Base-by-base conservation (phyloP, 768 basidiomycete genomes). In the Nidularia pulvinata region DNA sequence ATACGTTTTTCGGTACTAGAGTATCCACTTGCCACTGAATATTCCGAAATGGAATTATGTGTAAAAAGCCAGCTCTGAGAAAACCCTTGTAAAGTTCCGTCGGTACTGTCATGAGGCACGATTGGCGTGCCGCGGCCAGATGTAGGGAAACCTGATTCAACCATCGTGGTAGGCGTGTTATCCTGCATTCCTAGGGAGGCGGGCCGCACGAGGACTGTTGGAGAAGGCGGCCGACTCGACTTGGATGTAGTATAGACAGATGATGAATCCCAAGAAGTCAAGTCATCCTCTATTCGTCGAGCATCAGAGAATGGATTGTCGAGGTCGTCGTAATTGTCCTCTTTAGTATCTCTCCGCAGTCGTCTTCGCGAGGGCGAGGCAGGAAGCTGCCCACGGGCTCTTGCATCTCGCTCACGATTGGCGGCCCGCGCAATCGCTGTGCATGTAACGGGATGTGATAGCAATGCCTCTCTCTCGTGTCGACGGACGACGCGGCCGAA, bases 401-500 rank as follows among this genome's bases (percentile, higher is more conserved):
- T 50, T 37, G 50, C 53, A 46, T 51, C 58, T 11, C 58, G 57
- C 13, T 63, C 53, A 14, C 52, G 55, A 50, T 64, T 63, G 19
- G 58, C 60, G 10, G 71, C 69, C 50, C 65, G 67, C 33, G 63
- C 55, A 37, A 71, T 65, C 11, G 64, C 67, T 47, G 74, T 69
- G 67, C 76, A 80, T 2, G 70, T 68, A 3, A 69, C 64, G 1
- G 82, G 75, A 52, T 80, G 74, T 49, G 80, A 80, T 9, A 85
- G 61, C 33, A 84, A 64, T 1, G 76, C 74, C 43, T 86, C 85
- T 44, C 75, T 68, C 62, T 88, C 85, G 57, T 86, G 82, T n/a
- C 85, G 75, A 33, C 72, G 75, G 16, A 85, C 75, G 6, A 85
- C 85, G 19, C 82, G 75, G 43, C 78, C 72, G 57, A 84, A 85